Conservation (phyloP, 225 moss, liverwort and hornwort genomes). For the Physcomitrellopsis africana region DNA sequence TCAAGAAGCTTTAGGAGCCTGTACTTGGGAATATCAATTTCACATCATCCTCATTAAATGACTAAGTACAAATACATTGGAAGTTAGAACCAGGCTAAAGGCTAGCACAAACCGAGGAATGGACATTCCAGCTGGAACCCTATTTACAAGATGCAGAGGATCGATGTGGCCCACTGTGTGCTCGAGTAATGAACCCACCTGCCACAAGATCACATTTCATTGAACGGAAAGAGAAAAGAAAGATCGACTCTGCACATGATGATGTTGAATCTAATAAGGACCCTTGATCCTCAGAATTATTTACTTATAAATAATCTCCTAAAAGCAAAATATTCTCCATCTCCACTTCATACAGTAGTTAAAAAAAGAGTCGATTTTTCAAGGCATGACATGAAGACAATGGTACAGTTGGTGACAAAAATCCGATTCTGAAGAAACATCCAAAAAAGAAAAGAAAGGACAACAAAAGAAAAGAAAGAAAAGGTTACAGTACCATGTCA, state of each 20-base stretch:
- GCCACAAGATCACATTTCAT: conserved; percentile 36
- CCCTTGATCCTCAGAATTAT: too few species aligned
- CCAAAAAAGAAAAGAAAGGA: too few species aligned
- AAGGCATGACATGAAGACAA: background rate
- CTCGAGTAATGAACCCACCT: conserved; percentile 96
- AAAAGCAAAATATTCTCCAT: too few species aligned
- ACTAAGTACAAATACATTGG: background rate
- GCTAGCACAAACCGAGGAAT: conserved; percentile 74
- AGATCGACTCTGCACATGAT: background rate
- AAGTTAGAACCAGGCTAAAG: conserved; percentile 14
- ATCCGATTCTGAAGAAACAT: conserved; percentile 4
- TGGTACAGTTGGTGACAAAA: conserved; percentile 4
- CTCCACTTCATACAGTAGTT: too few species aligned
- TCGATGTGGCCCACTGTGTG: conserved; percentile 97
- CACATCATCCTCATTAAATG: conserved; percentile 1
- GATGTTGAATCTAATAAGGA: background rate
- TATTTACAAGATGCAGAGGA: conserved; percentile 84
- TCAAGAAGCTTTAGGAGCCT: conserved; percentile 1
- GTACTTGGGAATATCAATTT: background rate
- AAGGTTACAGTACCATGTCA: conserved; percentile 69
- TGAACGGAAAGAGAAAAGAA: conserved; percentile 10
- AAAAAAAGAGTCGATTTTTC: too few species aligned
- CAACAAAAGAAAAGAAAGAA: background rate
- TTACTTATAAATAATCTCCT: too few species aligned
- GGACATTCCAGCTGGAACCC: conserved; percentile 84